A percentile compares a stretch with the other conserved stretches of the same genome.
Evolutionary conservation across 257 asterid species (phyloP).

Genomic region (Solanum neorickii): DNA sequence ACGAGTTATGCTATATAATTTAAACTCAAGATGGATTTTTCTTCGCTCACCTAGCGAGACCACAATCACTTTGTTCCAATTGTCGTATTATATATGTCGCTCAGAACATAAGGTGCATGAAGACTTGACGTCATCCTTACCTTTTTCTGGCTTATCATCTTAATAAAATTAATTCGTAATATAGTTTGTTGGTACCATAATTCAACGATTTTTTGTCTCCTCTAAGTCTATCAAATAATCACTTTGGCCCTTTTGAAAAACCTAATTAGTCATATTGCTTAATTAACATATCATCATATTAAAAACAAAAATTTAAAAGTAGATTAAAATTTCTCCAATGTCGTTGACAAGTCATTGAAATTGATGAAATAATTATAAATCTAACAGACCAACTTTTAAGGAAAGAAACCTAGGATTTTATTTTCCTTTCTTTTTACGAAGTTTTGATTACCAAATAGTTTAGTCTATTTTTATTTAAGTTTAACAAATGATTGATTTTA

Average conservation of each 20-base stretch:
- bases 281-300: background rate
- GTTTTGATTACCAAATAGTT: background rate
- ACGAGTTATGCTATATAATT: accelerated
- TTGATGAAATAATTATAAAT: background rate
- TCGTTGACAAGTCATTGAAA: background rate
- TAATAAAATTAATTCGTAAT: accelerated
- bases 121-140: background rate
- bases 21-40: too few relatives aligned
- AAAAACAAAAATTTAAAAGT: too few relatives aligned
- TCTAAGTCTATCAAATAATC: background rate
- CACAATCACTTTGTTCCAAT: accelerated
- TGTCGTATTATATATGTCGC: background rate
- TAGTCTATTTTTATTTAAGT: background rate
- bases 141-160: background rate
- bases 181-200: background rate
- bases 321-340: background rate
- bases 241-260: background rate
- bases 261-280: background rate
- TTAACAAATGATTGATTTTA: background rate
- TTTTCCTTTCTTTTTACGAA: background rate
- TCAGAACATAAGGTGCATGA: background rate
- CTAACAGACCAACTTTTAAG: background rate
- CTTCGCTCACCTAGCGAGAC: background rate
- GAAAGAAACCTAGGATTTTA: background rate
- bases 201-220: background rate